These are phyloP conservation scores for Candolleomyces aberdarensis DNA, from an alignment of 768 basidiomycete genomes.

Conservation along the genomic window DNA sequence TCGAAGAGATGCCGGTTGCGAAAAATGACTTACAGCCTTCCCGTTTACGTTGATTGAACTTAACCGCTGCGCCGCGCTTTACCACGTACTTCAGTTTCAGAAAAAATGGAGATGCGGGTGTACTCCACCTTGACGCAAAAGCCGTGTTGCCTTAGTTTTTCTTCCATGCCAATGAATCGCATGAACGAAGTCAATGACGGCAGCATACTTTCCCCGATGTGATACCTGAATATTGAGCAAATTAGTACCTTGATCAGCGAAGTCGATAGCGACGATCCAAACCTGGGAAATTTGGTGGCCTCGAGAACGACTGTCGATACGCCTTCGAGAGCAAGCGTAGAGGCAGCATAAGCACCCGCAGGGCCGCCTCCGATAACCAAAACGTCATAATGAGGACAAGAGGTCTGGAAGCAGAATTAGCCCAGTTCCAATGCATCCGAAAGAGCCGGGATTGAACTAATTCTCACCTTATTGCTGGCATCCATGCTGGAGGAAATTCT, in stretches of 20 bases:
- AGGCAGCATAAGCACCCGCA: constrained; percentile 44
- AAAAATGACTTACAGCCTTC: constrained; percentile 32
- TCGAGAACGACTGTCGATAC: constrained; percentile 39
- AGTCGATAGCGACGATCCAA: background rate
- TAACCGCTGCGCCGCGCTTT: constrained; percentile 39
- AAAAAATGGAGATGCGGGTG: background rate
- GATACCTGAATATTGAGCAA: constrained; percentile 24
- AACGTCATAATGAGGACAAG: constrained; percentile 20
- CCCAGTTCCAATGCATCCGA: background rate
- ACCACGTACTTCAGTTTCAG: background rate
- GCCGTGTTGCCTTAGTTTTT: constrained; percentile 27
- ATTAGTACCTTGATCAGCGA: background rate
- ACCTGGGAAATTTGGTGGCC: constrained; percentile 41
- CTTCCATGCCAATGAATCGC: constrained; percentile 32
- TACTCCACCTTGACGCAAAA: constrained; percentile 29
- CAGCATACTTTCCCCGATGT: constrained; percentile 39
- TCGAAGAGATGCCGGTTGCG: background rate
- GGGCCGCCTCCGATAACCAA: constrained; percentile 46
- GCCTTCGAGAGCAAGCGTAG: constrained; percentile 40
- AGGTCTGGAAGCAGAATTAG: background rate
- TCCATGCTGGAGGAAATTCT: no score
- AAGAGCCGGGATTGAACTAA: no score
- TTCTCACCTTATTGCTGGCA: background rate
- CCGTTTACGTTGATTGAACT: constrained; percentile 33
- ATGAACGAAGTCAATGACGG: constrained; percentile 33